Evolutionary conservation across 2,329 filamentous ascomycete genomes (phyloP).

Genomic region (Bipolaris bicolor): DNA sequence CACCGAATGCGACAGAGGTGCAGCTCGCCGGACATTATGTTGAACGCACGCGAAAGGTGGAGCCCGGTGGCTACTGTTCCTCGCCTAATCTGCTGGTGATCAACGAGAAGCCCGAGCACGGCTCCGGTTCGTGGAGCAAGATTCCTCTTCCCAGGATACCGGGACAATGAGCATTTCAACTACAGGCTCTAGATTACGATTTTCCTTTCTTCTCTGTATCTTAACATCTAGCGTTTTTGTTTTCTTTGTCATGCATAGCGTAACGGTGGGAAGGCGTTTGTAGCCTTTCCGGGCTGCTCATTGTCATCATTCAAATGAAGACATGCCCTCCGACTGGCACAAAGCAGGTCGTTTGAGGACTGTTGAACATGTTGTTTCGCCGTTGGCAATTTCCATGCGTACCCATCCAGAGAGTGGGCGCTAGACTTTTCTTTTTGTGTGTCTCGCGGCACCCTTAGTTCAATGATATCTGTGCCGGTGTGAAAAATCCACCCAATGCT

Average conservation of each 20-base stretch:
- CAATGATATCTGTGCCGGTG: background rate
- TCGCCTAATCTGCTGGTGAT: constrained; percentile 60
- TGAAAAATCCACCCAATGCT: too few relatives aligned
- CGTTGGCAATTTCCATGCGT: constrained; percentile 1
- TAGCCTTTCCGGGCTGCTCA: constrained; percentile 1
- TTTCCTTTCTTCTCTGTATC: constrained; percentile 16
- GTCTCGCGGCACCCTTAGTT: constrained; percentile 2
- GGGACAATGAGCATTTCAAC: constrained; percentile 10
- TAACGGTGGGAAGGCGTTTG: constrained; percentile 5
- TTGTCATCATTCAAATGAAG: background rate
- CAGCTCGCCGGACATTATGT: constrained; percentile 38
- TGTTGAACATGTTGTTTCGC: background rate
- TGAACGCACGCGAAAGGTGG: constrained; percentile 53
- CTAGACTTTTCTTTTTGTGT: background rate
- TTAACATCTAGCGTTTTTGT: constrained; percentile 11
- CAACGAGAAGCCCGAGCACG: constrained; percentile 43
- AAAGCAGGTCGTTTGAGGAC: constrained; percentile 2
- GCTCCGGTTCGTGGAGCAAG: constrained; percentile 42
- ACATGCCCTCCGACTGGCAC: background rate
- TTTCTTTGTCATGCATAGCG: constrained; percentile 18
- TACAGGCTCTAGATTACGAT: background rate
- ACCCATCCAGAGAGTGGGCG: background rate
- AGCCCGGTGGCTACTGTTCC: constrained; percentile 63
- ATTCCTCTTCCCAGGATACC: constrained; percentile 36
- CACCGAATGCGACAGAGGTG: constrained; percentile 30